Conservation (phyloP, 768 basidiomycete species). For the Tulasnella sp. region DNA sequence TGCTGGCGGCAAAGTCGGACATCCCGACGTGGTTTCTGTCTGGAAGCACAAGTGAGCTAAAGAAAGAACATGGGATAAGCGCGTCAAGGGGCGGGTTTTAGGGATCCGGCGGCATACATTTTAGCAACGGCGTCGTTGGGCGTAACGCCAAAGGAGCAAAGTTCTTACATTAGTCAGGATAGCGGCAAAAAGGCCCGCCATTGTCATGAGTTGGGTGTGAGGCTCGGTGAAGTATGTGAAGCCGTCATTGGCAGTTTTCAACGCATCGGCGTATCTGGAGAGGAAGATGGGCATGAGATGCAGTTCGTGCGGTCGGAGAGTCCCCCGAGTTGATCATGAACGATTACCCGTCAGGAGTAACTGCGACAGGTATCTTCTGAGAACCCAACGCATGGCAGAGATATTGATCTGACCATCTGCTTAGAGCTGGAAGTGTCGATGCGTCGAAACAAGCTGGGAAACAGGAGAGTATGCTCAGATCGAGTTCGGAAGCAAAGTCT, state of each 20-base stretch:
- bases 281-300: neutral
- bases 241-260: conserved; percentile 41
- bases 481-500: neutral
- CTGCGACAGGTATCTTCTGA: conserved; percentile 51
- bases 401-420: conserved; percentile 56
- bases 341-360: conserved; percentile 71
- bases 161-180: neutral
- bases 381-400: conserved; percentile 45
- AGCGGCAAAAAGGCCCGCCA: conserved; percentile 37
- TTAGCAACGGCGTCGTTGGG: neutral
- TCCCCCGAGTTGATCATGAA: neutral
- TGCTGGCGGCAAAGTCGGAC: neutral
- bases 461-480: neutral
- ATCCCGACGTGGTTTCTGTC: neutral
- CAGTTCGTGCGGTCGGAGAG: neutral
- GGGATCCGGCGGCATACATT: neutral
- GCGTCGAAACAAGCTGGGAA: conserved; percentile 7
- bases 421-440: conserved; percentile 26
- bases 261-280: conserved; percentile 61
- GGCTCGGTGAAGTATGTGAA: conserved; percentile 65
- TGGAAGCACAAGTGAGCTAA: neutral
- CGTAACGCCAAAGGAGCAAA: neutral
- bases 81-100: neutral
- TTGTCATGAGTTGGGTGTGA: conserved; percentile 50
- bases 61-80: neutral